Evolutionary conservation across 805 yeast genomes (phyloP), one percentile per base, ranked within the genome.

Genomic region (Kodamaea sagamina): DNA sequence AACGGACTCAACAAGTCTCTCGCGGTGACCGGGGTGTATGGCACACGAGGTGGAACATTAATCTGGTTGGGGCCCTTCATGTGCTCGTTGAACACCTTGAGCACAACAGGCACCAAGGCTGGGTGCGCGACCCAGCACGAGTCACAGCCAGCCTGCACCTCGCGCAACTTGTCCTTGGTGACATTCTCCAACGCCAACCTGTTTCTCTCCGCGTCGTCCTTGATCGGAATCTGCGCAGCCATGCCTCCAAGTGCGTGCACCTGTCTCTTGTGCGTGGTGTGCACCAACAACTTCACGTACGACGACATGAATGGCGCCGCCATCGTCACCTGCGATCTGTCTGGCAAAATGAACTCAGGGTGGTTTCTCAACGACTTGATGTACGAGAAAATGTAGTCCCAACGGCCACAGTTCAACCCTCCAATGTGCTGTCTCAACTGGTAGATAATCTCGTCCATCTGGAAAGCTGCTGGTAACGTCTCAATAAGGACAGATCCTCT

Each of bases 51-150:
- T 36, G 72, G 79, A 42, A 69, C 72, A 61, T 71, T 79, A 54
- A 86, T 75, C 67, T 86, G 93, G 71, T 86, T 86, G 51, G 90
- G 87, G 28, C 92, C 86, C 52, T 86, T 85, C 90, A 86, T 82
- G 68, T 79, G 75, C 61, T 82, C 78, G 60, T 81, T 77, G 68
- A 86, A 86, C 15, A 85, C 86, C 56, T 77, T 74, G 59, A 83
- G 75, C 32, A 88, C 89, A 50, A 85, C 78, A 12, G 83, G 76
- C 18, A 86, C 86, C 61, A 86, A 72, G 15, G 89, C 90, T 12
- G 95, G 95, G 58, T 86, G 93, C 11, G 92, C 92, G 59, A 86
- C 86, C 95, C 95, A 86, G 46, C 92, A 84, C 40, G 93, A 89
- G 69, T 86, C 95, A 66, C 87, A 89, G 38, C 93, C 93, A 43